phyloP scores from a whole-genome alignment of 257 asterid genomes.

The Lavandula angustifolia region DNA sequence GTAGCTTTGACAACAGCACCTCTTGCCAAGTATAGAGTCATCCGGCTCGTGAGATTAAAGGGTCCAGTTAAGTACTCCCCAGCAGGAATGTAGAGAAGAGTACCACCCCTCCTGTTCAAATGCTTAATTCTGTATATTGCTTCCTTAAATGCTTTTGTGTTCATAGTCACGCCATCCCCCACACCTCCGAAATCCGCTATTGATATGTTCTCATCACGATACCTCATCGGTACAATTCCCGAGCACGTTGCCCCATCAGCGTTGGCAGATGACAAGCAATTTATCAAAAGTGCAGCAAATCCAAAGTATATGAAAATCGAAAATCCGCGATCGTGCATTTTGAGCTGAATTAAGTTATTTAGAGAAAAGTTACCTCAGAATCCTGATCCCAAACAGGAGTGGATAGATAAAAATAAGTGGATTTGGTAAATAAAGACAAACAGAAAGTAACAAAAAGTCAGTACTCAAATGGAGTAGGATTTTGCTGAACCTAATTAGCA shows the following conservation, averaged over 20 bases:
- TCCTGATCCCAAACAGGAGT: background rate
- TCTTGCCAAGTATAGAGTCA: constrained; percentile 79
- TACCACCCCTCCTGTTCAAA: constrained; percentile 71
- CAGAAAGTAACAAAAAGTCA: constrained; percentile 23
- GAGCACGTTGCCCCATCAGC: constrained; percentile 66
- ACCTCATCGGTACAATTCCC: constrained; percentile 72
- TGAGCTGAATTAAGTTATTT: constrained; percentile 23
- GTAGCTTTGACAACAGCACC: constrained; percentile 86
- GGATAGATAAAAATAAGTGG: constrained; percentile 10
- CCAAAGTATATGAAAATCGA: constrained; percentile 34
- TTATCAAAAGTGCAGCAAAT: constrained; percentile 34
- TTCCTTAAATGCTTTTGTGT: constrained; percentile 71
- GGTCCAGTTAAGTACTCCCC: constrained; percentile 82
- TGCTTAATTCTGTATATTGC: constrained; percentile 72
- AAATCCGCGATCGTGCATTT: constrained; percentile 37
- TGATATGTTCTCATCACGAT: constrained; percentile 67
- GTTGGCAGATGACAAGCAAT: constrained; percentile 36
- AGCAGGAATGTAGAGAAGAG: constrained; percentile 73
- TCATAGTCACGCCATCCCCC: constrained; percentile 82
- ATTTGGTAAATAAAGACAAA: constrained; percentile 31
- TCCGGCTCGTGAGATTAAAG: constrained; percentile 83
- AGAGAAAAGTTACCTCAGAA: constrained; percentile 2
- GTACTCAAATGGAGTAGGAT: constrained; percentile 8
- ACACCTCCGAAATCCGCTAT: constrained; percentile 76
- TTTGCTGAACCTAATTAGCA: constrained; percentile 13